These are phyloP conservation scores for Gryganskiella cystojenkinii DNA, from an alignment of 192 early-diverging fungal species.

Conservation along the genomic window DNA sequence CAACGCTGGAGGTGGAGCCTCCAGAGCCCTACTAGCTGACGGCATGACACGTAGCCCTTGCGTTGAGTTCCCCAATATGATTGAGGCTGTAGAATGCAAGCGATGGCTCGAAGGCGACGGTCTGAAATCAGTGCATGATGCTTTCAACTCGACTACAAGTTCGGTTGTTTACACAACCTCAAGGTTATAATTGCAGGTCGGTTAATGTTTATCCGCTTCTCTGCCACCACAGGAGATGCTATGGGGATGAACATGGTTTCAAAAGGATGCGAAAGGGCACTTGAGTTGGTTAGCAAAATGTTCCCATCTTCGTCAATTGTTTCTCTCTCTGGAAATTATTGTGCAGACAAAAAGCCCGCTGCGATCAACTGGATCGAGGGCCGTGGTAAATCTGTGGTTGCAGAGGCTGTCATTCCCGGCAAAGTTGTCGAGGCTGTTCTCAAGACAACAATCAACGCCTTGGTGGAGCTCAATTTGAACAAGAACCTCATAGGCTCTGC, in stretches of 20 bases:
- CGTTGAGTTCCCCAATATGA: conserved; percentile 78
- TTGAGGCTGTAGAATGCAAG: conserved; percentile 69
- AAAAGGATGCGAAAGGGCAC: conserved; percentile 90
- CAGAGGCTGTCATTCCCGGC: conserved; percentile 87
- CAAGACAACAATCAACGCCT: conserved; percentile 83
- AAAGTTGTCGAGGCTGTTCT: conserved; percentile 81
- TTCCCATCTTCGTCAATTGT: conserved; percentile 85
- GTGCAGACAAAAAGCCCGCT: conserved; percentile 96
- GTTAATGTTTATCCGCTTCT: conserved; percentile 88
- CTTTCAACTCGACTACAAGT: conserved; percentile 90
- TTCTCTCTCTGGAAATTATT: conserved; percentile 92
- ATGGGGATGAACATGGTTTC: conserved; percentile 99
- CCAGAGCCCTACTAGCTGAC: conserved; percentile 76
- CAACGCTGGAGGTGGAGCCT: conserved; percentile 81
- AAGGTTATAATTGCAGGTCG: conserved; percentile 88
- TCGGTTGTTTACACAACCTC: conserved; percentile 84
- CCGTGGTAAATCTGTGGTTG: conserved; percentile 91
- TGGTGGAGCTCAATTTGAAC: conserved; percentile 83
- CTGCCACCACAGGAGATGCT: conserved; percentile 92
- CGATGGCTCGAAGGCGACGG: conserved; percentile 81
- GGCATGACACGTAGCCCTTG: conserved; percentile 94
- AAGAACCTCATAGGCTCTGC: conserved; percentile 96
- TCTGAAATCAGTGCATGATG: conserved; percentile 67
- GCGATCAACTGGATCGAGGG: conserved; percentile 99
- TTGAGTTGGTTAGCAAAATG: conserved; percentile 66